Conservation (phyloP, 148 eudicot genomes). For the Selenicereus undatus region DNA sequence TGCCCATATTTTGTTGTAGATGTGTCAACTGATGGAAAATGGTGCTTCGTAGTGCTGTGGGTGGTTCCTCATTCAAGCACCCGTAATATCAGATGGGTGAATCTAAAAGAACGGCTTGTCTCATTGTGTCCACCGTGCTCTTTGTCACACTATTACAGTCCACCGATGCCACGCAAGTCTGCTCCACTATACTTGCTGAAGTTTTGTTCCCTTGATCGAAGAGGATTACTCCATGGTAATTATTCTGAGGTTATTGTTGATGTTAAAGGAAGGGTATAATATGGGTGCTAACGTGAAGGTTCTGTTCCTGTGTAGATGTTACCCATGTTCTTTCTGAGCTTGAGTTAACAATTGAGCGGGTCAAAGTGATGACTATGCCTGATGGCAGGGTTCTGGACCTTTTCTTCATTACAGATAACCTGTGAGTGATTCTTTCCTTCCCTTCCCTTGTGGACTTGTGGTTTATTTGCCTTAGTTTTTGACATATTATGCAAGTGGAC, state of each 20-base stretch:
- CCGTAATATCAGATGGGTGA: slow-evolving; percentile 46
- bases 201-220: slow-evolving; percentile 59
- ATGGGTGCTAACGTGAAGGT: slow-evolving; percentile 12
- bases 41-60: slow-evolving; percentile 78
- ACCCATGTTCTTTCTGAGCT: slow-evolving; percentile 72
- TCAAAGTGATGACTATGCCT: slow-evolving; percentile 79
- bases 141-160: slow-evolving; percentile 46
- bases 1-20: slow-evolving; percentile 29
- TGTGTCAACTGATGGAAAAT: slow-evolving; percentile 77
- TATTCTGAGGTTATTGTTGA: not conserved
- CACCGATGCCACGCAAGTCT: slow-evolving; percentile 39
- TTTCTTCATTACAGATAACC: slow-evolving; percentile 71
- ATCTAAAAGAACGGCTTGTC: slow-evolving; percentile 62
- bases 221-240: slow-evolving; percentile 71
- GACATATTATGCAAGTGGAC: not conserved
- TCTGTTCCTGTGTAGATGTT: slow-evolving; percentile 46
- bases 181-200: slow-evolving; percentile 56
- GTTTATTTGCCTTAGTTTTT: not conserved
- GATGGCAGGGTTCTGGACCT: slow-evolving; percentile 74
- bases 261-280: not conserved
- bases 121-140: slow-evolving; percentile 63
- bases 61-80: slow-evolving; percentile 58
- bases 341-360: slow-evolving; percentile 66
- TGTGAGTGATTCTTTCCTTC: slow-evolving; percentile 41
- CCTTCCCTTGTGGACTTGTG: not conserved